Conservation (phyloP, 768 basidiomycete genomes). For the Glaciozyma martinii region DNA sequence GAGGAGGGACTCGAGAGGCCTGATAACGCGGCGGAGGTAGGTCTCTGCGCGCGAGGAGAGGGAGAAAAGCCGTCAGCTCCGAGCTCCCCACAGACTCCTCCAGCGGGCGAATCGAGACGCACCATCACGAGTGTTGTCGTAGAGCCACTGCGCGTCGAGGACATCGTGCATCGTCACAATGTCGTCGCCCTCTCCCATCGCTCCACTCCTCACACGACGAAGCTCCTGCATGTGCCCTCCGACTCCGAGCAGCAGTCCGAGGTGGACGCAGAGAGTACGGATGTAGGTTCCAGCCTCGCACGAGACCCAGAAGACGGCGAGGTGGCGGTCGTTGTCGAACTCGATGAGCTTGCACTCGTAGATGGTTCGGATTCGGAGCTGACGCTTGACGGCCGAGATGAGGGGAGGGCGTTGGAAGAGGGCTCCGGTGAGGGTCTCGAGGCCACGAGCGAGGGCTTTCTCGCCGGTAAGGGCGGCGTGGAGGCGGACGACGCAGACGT, state of each 20-base stretch:
- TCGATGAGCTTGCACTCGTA: conserved; percentile 92
- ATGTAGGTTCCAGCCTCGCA: conserved; percentile 82
- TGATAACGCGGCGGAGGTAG: conserved; percentile 88
- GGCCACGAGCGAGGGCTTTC: conserved; percentile 76
- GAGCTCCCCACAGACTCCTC: not conserved
- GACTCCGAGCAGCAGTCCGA: conserved; percentile 86
- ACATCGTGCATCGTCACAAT: conserved; percentile 99
- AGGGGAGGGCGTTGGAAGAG: conserved; percentile 98
- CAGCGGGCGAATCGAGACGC: conserved; percentile 23
- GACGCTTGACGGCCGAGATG: conserved; percentile 97
- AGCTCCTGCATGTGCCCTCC: conserved; percentile 99
- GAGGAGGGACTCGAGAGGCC: conserved; percentile 85
- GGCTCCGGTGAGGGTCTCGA: conserved; percentile 94
- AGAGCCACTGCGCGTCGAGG: conserved; percentile 95
- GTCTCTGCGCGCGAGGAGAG: conserved; percentile 55
- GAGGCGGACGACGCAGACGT: conserved; percentile 89
- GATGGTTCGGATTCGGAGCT: conserved; percentile 92
- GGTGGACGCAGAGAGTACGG: conserved; percentile 92
- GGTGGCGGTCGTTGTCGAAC: conserved; percentile 92
- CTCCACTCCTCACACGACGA: conserved; percentile 84
- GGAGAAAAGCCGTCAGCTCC: not conserved
- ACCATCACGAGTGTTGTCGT: conserved; percentile 97
- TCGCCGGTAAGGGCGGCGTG: conserved; percentile 75
- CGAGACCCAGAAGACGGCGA: conserved; percentile 96
- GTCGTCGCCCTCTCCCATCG: conserved; percentile 94